Percentiles rank a stretch among this genome's conserved stretches.
Conservation (phyloP, 202 grass and related monocot genomes). For the Carex sylvatica region DNA sequence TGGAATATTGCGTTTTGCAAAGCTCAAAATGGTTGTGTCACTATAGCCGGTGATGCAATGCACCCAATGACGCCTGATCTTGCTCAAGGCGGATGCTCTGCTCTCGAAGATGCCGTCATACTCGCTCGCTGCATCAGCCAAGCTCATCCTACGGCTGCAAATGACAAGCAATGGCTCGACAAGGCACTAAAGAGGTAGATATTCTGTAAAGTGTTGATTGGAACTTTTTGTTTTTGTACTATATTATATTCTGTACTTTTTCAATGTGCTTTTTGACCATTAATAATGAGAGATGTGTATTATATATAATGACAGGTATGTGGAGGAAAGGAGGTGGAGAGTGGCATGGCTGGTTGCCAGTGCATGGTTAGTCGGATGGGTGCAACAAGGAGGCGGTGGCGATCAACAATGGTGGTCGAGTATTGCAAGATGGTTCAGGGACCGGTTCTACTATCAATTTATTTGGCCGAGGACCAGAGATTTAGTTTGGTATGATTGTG, state of each 20-base stretch:
- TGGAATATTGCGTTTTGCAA: conserved; percentile 34
- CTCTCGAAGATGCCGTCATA: conserved; percentile 56
- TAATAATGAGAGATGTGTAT: neutral
- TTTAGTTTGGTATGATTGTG: conserved; percentile 39
- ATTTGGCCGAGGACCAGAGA: conserved; percentile 39
- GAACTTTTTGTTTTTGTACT: neutral
- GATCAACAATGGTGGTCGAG: conserved; percentile 8
- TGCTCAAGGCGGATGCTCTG: conserved; percentile 58
- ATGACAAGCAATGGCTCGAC: conserved; percentile 4
- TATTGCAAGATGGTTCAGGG: conserved; percentile 49
- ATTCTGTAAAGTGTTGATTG: neutral
- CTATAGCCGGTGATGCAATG: conserved; percentile 66
- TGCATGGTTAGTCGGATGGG: conserved; percentile 50
- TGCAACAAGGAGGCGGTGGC: conserved; percentile 46
- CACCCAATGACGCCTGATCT: conserved; percentile 68
- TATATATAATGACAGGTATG: conserved; percentile 15
- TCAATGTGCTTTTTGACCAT: neutral
- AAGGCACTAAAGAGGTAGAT: conserved; percentile 21
- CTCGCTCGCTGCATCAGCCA: conserved; percentile 34
- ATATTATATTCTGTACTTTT: neutral
- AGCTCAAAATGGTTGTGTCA: conserved; percentile 27
- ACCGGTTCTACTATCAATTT: conserved; percentile 50
- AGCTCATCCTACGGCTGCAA: neutral
- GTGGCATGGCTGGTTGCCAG: conserved; percentile 45
- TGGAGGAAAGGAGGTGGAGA: conserved; percentile 34